A percentile compares a stretch with the other conserved stretches of the same genome.
Evolutionary conservation across 768 basidiomycete species (phyloP).

Genomic region (Lyophyllum atratum): DNA sequence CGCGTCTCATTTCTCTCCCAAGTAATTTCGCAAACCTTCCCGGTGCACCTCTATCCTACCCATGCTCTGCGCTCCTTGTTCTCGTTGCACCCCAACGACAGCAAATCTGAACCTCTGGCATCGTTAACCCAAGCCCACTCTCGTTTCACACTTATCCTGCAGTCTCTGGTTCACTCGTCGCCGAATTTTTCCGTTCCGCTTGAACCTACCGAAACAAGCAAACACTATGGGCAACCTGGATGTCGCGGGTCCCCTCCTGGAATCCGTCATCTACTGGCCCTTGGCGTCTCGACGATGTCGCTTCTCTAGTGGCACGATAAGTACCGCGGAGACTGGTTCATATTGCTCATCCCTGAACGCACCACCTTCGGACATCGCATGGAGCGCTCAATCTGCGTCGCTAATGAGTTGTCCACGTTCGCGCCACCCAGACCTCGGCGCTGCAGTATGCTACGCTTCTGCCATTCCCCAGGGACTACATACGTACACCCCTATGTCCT

Average conservation of each 20-base stretch:
- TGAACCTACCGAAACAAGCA: no score
- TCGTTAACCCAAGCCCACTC: constrained; percentile 65
- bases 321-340: not conserved
- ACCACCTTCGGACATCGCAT: not conserved
- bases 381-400: not conserved
- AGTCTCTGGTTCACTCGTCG: constrained; percentile 71
- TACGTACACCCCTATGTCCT: no score
- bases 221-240: no score
- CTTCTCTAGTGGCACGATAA: not conserved
- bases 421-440: not conserved
- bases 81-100: constrained; percentile 29
- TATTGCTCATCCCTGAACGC: not conserved
- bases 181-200: constrained; percentile 39
- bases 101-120: constrained; percentile 39
- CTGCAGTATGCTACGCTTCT: not conserved
- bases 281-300: not conserved
- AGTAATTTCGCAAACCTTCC: constrained; percentile 69
- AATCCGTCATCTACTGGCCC: not conserved
- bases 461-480: not conserved
- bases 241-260: not conserved
- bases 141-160: constrained; percentile 72
- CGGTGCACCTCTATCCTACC: constrained; percentile 71
- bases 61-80: constrained; percentile 61
- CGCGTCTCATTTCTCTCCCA: constrained; percentile 5
- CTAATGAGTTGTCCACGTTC: not conserved